Base-by-base conservation (phyloP, 495 filamentous ascomycete species). In the Rusavskia elegans region DNA sequence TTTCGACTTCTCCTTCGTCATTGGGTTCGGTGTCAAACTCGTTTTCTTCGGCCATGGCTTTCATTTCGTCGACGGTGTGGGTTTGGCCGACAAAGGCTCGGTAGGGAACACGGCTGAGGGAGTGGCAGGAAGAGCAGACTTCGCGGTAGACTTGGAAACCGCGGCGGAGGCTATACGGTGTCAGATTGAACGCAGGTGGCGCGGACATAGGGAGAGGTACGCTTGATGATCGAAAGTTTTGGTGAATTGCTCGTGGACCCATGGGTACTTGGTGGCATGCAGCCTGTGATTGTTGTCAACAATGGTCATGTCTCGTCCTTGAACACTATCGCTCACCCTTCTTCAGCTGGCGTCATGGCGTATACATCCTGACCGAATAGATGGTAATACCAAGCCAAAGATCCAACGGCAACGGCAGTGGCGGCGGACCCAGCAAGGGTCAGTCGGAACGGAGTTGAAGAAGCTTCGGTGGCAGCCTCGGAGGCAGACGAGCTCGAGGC, bases 71-170 rank as follows among this genome's bases (percentile, higher is more conserved):
- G 63, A 95, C 87, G 53, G 93, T 97, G 76, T 95, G 78, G 63
- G 87, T 77, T 49, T 79, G 80, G 69, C 89, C 93, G 65, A 99
- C 93, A 53, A 97, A 81, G 19, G 83, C 60, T 64, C 93, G 87
- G 80, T 90, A 99, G 48, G 93, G 89, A 45, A 99, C 80, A 71
- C 93, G 85, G 65, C 76, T 81, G 49, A 99, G 82, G 50, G 93
- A 97, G 77, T 99, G 93, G 77, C 93, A 99, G 53, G 86, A 83
- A 48, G 90, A 79, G 78, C 93, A 99, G 60, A 99, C 93, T 71
- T 99, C 93, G 61, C 83, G 88, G 79, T 99, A 99, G 64, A 99
- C 93, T 74, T 95, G 93, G 82, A 99, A 97, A 71, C 93, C 93
- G 72, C 93, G 89, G 63, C 93, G 92, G 60, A 99, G 89, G 61